Conservation (phyloP, 345 rosid genomes). For the Heritiera littoralis region DNA sequence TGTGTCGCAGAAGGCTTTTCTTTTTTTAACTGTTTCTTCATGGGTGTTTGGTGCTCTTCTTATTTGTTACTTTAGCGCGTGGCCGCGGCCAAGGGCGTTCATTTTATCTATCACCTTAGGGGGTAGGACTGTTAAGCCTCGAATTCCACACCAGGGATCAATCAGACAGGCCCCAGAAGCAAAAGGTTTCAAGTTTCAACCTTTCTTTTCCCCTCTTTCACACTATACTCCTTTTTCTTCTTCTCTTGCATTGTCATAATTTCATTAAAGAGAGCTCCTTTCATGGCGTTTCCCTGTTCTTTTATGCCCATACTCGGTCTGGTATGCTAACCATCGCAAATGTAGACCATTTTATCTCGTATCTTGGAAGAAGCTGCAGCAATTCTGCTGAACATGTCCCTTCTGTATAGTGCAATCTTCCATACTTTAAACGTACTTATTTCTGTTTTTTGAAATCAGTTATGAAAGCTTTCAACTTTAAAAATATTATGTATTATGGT, state of each 20-base stretch:
- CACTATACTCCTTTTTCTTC: background rate
- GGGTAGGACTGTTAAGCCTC: background rate
- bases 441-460: no score
- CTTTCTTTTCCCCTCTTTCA: background rate
- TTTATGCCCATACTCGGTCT: background rate
- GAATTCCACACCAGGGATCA: conserved; percentile 11
- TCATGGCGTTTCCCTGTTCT: background rate
- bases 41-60: background rate
- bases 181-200: conserved; percentile 26
- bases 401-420: no score
- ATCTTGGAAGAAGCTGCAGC: no score
- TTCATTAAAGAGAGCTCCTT: background rate
- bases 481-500: no score
- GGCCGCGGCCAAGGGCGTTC: conserved; percentile 1
- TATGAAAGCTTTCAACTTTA: no score
- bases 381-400: no score
- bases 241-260: conserved; percentile 3
- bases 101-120: conserved; percentile 9
- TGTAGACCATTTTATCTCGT: background rate
- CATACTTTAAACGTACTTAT: no score
- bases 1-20: background rate
- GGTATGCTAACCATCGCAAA: background rate
- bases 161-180: background rate
- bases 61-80: conserved; percentile 18
- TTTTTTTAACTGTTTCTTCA: conserved; percentile 10